Conservation (phyloP, 2,329 filamentous ascomycete genomes). For the Colletotrichum horii region DNA sequence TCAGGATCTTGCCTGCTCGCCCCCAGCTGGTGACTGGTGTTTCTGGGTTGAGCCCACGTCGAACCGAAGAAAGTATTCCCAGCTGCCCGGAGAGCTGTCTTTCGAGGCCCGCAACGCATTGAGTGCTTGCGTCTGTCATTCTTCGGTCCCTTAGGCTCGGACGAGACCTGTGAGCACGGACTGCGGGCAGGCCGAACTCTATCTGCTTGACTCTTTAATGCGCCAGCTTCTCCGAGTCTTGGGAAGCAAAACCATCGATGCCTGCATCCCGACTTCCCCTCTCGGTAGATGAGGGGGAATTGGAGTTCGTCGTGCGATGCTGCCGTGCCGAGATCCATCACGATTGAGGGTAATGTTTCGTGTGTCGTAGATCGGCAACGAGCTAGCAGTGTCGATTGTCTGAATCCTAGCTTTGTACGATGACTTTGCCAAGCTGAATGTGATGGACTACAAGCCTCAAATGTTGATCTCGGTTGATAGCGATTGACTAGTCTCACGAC, state of each 20-base stretch:
- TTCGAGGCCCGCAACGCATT: not conserved
- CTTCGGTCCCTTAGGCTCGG: not conserved
- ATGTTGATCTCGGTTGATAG: not conserved
- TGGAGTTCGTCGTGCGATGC: not conserved
- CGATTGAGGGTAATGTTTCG: slow-evolving; percentile 14
- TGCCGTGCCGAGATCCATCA: slow-evolving; percentile 6
- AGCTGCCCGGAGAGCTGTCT: not conserved
- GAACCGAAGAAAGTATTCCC: not conserved
- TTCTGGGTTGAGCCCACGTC: not conserved
- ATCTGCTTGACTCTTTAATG: slow-evolving; percentile 14
- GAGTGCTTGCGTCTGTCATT: slow-evolving; percentile 16
- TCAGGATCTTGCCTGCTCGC: slow-evolving; percentile 18
- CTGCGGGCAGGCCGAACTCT: slow-evolving; percentile 16
- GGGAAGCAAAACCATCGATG: not conserved
- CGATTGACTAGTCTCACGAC: not conserved
- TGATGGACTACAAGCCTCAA: not conserved
- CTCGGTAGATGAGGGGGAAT: not conserved
- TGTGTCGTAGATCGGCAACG: slow-evolving; percentile 12
- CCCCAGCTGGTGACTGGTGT: not conserved
- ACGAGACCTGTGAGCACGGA: slow-evolving; percentile 15
- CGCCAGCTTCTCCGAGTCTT: not conserved
- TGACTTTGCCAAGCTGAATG: not conserved
- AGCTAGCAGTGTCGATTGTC: not conserved
- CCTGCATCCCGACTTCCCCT: not conserved
- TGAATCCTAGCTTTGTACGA: not conserved